Percentiles rank a stretch among this genome's conserved stretches.
These are phyloP conservation scores for Irpex sp. DNA, from an alignment of 1,284 basidiomycete genomes.

Conservation along the genomic window DNA sequence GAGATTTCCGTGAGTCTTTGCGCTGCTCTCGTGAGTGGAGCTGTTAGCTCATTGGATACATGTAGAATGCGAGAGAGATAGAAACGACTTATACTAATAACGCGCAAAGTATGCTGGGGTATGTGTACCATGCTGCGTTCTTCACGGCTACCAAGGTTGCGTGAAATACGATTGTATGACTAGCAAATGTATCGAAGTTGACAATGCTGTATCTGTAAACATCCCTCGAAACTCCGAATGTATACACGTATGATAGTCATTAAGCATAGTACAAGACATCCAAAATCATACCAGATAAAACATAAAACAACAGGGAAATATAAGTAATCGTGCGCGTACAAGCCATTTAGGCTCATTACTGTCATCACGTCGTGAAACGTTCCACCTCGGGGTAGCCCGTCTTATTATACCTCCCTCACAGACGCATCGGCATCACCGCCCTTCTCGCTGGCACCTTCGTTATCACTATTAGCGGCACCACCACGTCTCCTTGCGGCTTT, in stretches of 20 bases:
- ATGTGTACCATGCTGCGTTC: slow-evolving; percentile 82
- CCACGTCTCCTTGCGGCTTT: background rate
- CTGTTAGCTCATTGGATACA: background rate
- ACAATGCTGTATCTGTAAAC: too few relatives aligned
- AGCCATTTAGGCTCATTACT: background rate
- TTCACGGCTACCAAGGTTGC: slow-evolving; percentile 76
- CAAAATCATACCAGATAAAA: background rate
- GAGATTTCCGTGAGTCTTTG: slow-evolving; percentile 40
- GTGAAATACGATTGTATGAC: slow-evolving; percentile 4
- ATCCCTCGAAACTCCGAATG: background rate
- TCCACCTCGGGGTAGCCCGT: background rate
- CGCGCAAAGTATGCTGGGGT: slow-evolving; percentile 80
- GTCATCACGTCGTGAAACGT: background rate
- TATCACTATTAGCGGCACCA: background rate
- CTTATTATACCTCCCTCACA: background rate
- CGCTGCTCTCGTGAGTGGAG: background rate
- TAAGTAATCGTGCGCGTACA: too few relatives aligned
- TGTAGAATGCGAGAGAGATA: slow-evolving; percentile 76
- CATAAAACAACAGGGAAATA: background rate
- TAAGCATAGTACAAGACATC: background rate
- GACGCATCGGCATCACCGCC: background rate
- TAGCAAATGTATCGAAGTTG: too few relatives aligned
- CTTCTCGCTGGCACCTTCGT: background rate
- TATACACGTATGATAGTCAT: background rate
- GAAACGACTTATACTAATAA: slow-evolving; percentile 89